These are phyloP conservation scores for Polytolypa hystricis DNA, from an alignment of 2,329 filamentous ascomycete genomes.

Conservation along the genomic window DNA sequence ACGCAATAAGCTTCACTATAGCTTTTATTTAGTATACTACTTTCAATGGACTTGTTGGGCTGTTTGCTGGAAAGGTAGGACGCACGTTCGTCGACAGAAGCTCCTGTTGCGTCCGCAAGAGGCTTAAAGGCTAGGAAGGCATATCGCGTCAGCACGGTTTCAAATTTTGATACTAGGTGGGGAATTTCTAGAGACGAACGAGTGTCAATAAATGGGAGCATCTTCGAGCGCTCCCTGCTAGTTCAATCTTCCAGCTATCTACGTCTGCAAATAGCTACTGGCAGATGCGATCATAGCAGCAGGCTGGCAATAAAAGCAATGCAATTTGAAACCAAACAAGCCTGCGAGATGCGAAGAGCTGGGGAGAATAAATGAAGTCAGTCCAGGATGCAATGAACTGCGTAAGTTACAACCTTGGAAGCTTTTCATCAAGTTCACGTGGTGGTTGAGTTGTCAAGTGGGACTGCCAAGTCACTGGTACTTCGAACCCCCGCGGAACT, in stretches of 20 bases:
- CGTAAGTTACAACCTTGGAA: too few relatives aligned
- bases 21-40: slow-evolving; percentile 4
- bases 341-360: too few relatives aligned
- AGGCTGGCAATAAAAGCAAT: neutral
- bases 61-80: too few relatives aligned
- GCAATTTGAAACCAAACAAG: neutral
- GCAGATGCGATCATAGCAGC: neutral
- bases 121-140: slow-evolving; percentile 47
- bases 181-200: neutral
- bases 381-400: too few relatives aligned
- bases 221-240: neutral
- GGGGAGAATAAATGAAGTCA: too few relatives aligned
- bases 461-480: too few relatives aligned
- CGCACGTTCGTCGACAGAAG: slow-evolving; percentile 54
- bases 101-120: slow-evolving; percentile 45
- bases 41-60: too few relatives aligned
- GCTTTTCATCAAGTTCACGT: too few relatives aligned
- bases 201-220: slow-evolving; percentile 4
- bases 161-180: neutral
- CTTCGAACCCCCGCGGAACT: too few relatives aligned
- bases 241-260: neutral
- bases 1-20: slow-evolving; percentile 82
- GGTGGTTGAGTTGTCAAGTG: too few relatives aligned
- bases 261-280: neutral
- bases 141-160: too few relatives aligned